Percentiles rank a stretch among this genome's conserved stretches.
phyloP scores from a whole-genome alignment of 805 yeast species.

The Ogataea allantospora region DNA sequence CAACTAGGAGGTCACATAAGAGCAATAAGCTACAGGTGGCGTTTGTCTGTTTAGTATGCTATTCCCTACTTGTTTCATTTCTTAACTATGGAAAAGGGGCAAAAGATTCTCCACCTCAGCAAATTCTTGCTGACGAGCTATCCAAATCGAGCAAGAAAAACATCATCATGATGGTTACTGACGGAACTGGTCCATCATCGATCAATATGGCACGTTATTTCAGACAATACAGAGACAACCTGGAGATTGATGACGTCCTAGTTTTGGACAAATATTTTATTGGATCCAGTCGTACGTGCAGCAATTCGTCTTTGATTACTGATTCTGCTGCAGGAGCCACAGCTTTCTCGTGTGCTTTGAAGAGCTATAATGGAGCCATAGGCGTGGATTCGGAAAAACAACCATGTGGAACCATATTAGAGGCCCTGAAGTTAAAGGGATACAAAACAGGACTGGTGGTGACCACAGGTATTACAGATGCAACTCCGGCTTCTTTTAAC shows the following conservation, averaged over 20 bases:
- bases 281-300: constrained; percentile 84
- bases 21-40: constrained; percentile 9
- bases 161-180: constrained; percentile 84
- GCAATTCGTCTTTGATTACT: constrained; percentile 73
- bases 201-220: constrained; percentile 76
- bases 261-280: constrained; percentile 66
- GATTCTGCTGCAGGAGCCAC: constrained; percentile 98
- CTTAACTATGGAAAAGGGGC: constrained; percentile 4
- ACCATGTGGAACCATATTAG: constrained; percentile 90
- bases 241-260: constrained; percentile 55
- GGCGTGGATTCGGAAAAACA: constrained; percentile 66
- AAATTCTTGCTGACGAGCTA: neutral
- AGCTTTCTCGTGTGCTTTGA: constrained; percentile 82
- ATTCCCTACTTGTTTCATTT: constrained; percentile 6
- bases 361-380: constrained; percentile 87
- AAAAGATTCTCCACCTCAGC: neutral
- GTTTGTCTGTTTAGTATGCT: constrained; percentile 3
- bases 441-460: constrained; percentile 87
- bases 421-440: constrained; percentile 80
- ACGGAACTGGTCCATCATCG: constrained; percentile 95
- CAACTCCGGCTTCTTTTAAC: constrained; percentile 90
- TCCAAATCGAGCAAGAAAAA: constrained; percentile 51
- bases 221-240: constrained; percentile 56
- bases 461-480: constrained; percentile 89
- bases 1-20: constrained; percentile 3